Evolutionary conservation across 768 basidiomycete species (phyloP).

Genomic region (Artomyces pyxidatus): DNA sequence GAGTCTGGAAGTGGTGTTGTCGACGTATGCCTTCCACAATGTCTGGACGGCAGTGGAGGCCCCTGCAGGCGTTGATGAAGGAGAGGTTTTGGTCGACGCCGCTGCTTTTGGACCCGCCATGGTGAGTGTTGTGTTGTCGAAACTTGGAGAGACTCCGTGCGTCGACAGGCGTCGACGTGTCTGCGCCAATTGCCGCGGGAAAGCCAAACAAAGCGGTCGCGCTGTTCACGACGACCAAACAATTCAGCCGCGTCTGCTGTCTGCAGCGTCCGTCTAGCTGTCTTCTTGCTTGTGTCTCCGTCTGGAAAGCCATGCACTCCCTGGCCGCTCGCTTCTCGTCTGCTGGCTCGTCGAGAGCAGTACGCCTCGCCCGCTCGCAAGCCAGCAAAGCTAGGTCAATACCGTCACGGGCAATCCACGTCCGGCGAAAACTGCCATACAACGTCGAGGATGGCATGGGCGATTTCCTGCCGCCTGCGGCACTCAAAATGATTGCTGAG

Average conservation of each 20-base stretch:
- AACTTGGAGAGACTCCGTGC: background rate
- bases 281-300: background rate
- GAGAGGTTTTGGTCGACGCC: slow-evolving; percentile 14
- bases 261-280: background rate
- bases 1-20: slow-evolving; percentile 72
- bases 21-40: slow-evolving; percentile 71
- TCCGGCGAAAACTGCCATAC: slow-evolving; percentile 52
- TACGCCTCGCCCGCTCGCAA: background rate
- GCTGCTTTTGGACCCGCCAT: slow-evolving; percentile 33
- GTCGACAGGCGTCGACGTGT: slow-evolving; percentile 1
- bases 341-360: background rate
- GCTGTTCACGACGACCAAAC: slow-evolving; percentile 4
- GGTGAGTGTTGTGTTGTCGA: too few relatives aligned
- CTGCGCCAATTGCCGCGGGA: background rate
- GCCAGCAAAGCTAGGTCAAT: slow-evolving; percentile 9
- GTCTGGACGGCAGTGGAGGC: slow-evolving; percentile 34
- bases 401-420: slow-evolving; percentile 35
- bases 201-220: slow-evolving; percentile 4
- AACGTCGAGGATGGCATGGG: slow-evolving; percentile 64
- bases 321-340: slow-evolving; percentile 11
- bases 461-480: slow-evolving; percentile 67
- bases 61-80: slow-evolving; percentile 9
- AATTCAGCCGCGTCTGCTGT: background rate
- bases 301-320: slow-evolving; percentile 8
- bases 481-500: slow-evolving; percentile 60